Evolutionary conservation across 108 stramenopile species (phyloP).

Genomic region (Nitzschia sp.): DNA sequence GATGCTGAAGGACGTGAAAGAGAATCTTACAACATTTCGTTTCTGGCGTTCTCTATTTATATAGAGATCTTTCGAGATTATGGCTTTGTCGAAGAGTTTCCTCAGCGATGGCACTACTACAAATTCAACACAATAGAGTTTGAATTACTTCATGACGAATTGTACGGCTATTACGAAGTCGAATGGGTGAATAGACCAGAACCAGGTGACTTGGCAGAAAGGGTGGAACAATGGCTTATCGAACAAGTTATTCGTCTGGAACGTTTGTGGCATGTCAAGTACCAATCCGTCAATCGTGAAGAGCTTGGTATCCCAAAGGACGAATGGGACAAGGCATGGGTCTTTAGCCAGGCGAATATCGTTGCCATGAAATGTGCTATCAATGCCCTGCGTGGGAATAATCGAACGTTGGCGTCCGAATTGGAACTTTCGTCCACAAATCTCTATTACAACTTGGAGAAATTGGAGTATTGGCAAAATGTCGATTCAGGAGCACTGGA

Average conservation of each 20-base stretch:
- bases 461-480: conserved; percentile 17
- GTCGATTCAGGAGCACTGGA: conserved; percentile 8
- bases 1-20: conserved; percentile 32
- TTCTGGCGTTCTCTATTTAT: conserved; percentile 64
- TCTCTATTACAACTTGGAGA: conserved; percentile 8
- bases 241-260: conserved; percentile 27
- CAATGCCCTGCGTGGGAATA: conserved; percentile 1
- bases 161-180: conserved; percentile 20
- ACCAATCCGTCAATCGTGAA: neutral
- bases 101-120: conserved; percentile 65
- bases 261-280: conserved; percentile 14
- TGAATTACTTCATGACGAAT: conserved; percentile 32
- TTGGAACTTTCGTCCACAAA: conserved; percentile 2
- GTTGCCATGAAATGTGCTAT: conserved; percentile 32
- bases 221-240: conserved; percentile 17
- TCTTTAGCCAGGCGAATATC: conserved; percentile 29
- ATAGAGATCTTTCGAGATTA: conserved; percentile 68
- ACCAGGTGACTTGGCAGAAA: conserved; percentile 9
- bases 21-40: conserved; percentile 68
- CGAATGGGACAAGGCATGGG: conserved; percentile 32
- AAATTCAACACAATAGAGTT: conserved; percentile 17
- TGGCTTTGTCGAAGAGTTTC: conserved; percentile 79
- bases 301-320: conserved; percentile 31
- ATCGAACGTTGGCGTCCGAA: neutral
- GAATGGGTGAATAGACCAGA: conserved; percentile 27